A percentile compares a stretch with the other conserved stretches of the same genome.
Evolutionary conservation across 2,329 filamentous ascomycete species (phyloP).

Genomic region (Coniochaeta prunicola): DNA sequence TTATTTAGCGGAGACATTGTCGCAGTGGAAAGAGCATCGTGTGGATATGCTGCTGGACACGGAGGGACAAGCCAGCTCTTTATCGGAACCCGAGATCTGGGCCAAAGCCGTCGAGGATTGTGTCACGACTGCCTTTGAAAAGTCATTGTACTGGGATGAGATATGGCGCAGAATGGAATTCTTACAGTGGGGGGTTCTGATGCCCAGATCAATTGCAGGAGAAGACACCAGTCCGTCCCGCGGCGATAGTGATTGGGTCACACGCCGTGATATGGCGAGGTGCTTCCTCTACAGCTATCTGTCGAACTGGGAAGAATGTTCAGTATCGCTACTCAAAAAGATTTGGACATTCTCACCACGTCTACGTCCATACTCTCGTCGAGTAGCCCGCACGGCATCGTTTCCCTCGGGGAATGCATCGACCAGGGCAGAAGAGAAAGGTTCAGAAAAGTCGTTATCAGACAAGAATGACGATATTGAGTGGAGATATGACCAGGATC

Average conservation of each 20-base stretch:
- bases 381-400: background rate
- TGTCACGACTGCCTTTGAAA: background rate
- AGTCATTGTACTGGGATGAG: background rate
- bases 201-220: background rate
- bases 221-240: background rate
- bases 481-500: background rate
- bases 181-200: background rate
- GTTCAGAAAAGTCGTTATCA: no score
- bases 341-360: background rate
- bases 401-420: background rate
- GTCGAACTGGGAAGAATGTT: background rate
- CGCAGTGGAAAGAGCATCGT: background rate
- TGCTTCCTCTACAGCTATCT: background rate
- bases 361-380: background rate
- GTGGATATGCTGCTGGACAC: background rate
- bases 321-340: background rate
- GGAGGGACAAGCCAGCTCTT: background rate
- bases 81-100: background rate
- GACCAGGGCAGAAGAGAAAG: no score
- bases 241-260: background rate
- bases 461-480: background rate
- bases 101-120: background rate
- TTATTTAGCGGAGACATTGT: background rate
- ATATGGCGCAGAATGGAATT: background rate
- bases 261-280: background rate